Evolutionary conservation across 2,329 filamentous ascomycete genomes (phyloP), one percentile per base, ranked within the genome.

Genomic region (Cercospora citrullina): DNA sequence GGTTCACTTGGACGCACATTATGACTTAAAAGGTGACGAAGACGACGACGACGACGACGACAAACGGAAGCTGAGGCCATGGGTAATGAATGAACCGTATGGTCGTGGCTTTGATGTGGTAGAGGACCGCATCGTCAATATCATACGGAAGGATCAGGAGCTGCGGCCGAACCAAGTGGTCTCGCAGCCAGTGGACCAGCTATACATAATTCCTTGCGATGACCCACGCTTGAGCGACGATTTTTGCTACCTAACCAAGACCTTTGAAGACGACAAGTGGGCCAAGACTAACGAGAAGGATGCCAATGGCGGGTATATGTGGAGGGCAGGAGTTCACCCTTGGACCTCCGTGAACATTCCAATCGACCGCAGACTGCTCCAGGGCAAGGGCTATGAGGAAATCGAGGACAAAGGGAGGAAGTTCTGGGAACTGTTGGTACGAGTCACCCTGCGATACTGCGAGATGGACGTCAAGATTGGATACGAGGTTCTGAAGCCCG

Each of bases 111-210:
- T 65, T 0, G 18, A 48, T 1, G 63, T 71, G 1, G 68, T 71
- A 2, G 65, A 71, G 4, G 58, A 69, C 30, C 68, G 69, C 21
- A 23, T 71, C 12, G 3, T 28, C 6, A 64, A 53, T 18, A 66
- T 71, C 26, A 51, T 68, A 6, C 4, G 39, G 1, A 66, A 36
- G 36, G 65, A 33, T 6, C 51, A 31, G 2, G 18, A 16, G 0
- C 5, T 66, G 10, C 45, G 4, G 4, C 48, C 48, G 4, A 61
- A 58, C 9, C 14, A 67, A n/a, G 18, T 42, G 3, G 14, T 36
- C 2, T 14, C 14, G 4, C 26, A 45, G 5, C 28, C 12, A 2
- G 16, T 63, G 12, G 16, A 23, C 2, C 28, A 33, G 9, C 4
- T 64, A 0, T 68, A 64, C 18, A 21, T 14, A 5, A 7, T 68